Base-by-base conservation (phyloP, 1,139 yeast species). In the Blastobotrys malaysiensis region DNA sequence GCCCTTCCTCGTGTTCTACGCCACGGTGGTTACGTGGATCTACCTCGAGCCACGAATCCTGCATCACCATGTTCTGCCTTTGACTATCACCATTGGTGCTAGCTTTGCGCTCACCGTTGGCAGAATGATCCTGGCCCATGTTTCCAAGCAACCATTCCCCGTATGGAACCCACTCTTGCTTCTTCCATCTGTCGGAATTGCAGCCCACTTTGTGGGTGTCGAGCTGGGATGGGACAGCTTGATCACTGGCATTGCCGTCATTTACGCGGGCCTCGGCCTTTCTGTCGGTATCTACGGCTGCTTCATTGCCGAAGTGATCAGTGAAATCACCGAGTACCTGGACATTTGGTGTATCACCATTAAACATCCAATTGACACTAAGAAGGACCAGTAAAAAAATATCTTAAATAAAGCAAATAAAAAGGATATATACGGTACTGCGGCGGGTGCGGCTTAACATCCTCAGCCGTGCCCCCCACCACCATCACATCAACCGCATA, bases 331-430 rank as follows among this genome's bases (percentile, higher is more conserved):
- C 26, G 74, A 79, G 2, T 89, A 80, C 68, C 77, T 91, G 63
- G 97, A 89, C 68, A 90, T 91, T 61, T 88, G 86, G 71, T 93
- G 96, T 13, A 76, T 91, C 61, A 76, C 85, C 46, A 90, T 91
- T 65, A 90, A 90, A 69, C 91, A 90, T 69, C 88, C 86, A 65
- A 54, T 50, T 11, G 57, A 50, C 68, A 86, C 84, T 66, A 83
- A 80, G 67, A 53, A 55, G 48, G 43, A 19, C n/a, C 43, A 48
- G 43, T 50, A 53, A 24, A 48, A 11, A 9, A 18, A 9, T 22
- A 22, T 7, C 24, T 9, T 49, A 18, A 14, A 26, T 27, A 18
- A 44, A 14, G 11, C 13, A 39, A 20, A 50, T 7, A 24, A 11
- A 43, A 1, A 21, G 14, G 45, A 18, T 4, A 39, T 43, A 20